Conservation (phyloP, 495 filamentous ascomycete genomes). For the Podospora fimiseda region DNA sequence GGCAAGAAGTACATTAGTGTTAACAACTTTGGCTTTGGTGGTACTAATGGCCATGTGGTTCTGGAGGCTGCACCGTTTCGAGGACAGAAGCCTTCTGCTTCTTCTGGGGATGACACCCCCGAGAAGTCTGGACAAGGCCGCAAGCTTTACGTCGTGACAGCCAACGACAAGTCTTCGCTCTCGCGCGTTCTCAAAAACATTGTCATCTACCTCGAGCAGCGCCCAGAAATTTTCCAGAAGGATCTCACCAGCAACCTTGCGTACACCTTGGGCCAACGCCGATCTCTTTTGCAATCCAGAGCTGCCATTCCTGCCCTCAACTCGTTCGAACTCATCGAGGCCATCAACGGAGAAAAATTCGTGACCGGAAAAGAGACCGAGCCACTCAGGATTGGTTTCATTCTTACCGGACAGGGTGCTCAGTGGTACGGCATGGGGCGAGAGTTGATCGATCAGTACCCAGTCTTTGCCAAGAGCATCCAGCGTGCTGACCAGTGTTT, state of each 20-base stretch:
- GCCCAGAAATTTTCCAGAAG: constrained; percentile 40
- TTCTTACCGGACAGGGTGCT: constrained; percentile 44
- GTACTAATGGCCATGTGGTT: constrained; percentile 52
- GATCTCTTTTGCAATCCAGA: constrained; percentile 36
- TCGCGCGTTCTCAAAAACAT: constrained; percentile 38
- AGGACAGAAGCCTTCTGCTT: constrained; percentile 5
- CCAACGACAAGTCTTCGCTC: constrained; percentile 40
- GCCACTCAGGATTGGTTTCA: constrained; percentile 33
- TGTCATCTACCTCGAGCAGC: constrained; percentile 41
- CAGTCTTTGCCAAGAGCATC: constrained; percentile 30
- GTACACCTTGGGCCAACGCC: constrained; percentile 37
- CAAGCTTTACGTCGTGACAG: constrained; percentile 42
- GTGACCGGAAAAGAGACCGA: constrained; percentile 31
- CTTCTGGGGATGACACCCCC: constrained; percentile 15
- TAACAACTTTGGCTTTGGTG: constrained; percentile 42
- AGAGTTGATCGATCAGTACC: constrained; percentile 39
- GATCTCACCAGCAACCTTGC: constrained; percentile 35
- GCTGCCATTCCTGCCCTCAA: constrained; percentile 37
- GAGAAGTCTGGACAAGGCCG: constrained; percentile 22
- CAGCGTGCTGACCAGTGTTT: constrained; percentile 26
- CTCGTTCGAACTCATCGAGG: constrained; percentile 41
- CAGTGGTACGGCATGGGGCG: constrained; percentile 52
- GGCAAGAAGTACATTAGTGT: constrained; percentile 35
- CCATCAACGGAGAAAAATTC: constrained; percentile 34
- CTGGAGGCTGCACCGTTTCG: constrained; percentile 37